Evolutionary conservation across 768 basidiomycete species (phyloP).

Genomic region (Phanerochaete sordida): DNA sequence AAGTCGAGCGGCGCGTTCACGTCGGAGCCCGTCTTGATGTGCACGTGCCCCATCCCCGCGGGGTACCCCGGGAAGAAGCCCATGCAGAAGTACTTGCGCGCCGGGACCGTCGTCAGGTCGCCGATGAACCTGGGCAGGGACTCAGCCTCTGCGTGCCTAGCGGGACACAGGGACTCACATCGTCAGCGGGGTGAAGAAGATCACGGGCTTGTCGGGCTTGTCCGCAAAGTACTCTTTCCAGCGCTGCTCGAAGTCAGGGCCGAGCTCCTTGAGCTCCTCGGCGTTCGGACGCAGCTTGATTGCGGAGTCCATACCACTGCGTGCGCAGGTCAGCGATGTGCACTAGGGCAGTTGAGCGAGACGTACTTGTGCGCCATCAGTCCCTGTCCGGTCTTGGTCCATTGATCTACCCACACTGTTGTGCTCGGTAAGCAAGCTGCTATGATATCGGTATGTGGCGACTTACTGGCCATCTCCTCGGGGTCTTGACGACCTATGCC

Average conservation of each 20-base stretch:
- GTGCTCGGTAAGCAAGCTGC: background rate
- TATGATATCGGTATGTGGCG: background rate
- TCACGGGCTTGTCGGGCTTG: slow-evolving; percentile 21
- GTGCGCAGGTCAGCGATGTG: background rate
- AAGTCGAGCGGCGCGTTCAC: slow-evolving; percentile 40
- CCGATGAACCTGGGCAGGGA: slow-evolving; percentile 10
- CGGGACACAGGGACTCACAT: slow-evolving; percentile 13
- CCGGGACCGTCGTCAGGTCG: slow-evolving; percentile 12
- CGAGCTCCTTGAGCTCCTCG: slow-evolving; percentile 20
- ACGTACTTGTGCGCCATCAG: slow-evolving; percentile 53
- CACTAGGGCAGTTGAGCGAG: background rate
- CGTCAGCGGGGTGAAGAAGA: slow-evolving; percentile 9
- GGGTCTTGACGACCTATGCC: slow-evolving; percentile 37
- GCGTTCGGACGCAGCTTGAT: slow-evolving; percentile 21
- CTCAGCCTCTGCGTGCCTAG: background rate
- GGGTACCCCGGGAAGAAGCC: slow-evolving; percentile 34
- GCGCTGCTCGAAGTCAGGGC: slow-evolving; percentile 20
- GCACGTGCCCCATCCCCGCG: slow-evolving; percentile 42
- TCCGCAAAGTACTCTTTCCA: slow-evolving; percentile 22
- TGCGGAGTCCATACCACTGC: slow-evolving; percentile 21
- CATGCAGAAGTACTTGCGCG: slow-evolving; percentile 23
- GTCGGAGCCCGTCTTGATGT: slow-evolving; percentile 41
- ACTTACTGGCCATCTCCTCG: slow-evolving; percentile 28
- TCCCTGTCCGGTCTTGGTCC: slow-evolving; percentile 38
- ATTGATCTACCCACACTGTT: slow-evolving; percentile 32